Base-by-base conservation (phyloP, 768 basidiomycete genomes). In the Amanita exitialis region DNA sequence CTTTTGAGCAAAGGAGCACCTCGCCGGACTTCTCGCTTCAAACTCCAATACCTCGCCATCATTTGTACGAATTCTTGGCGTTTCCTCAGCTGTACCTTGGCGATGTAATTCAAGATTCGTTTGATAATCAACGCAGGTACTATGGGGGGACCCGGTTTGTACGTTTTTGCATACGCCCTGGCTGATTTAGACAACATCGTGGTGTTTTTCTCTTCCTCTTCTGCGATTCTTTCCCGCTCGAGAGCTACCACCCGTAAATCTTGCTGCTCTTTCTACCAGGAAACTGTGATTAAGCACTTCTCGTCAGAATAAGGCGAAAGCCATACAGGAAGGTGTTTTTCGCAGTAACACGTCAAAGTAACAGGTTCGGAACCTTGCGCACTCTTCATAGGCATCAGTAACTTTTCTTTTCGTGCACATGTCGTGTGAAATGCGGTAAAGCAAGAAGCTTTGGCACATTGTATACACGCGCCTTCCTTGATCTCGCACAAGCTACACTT, bases 381-480 rank as follows among this genome's bases (percentile, higher is more conserved):
- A 27, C 79, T 80, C 62, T 92, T 92, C 90, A 92, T 92, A 0
- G 90, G 86, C 68, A 90, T 75, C 25, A 97, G 65, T 3, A 94
- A 63, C 58, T 86, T 91, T 58, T 88, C 81, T 57, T 85, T 86
- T 12, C 95, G 75, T 0, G 93, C 96, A 61, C 96, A 99, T 0
- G 95, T 94, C 1, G 87, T 78, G 62, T 99, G 96, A 59, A 96
- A 99, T 0, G 96, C 94, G 13, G 86, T 75, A 64, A 90, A 93
- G 68, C 96, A 98, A 1, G 82, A 85, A 1, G 78, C 72, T 66
- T 91, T 95, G 48, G 82, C 84, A 64, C 96, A 99, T 64, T 98
- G 96, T 39, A 99, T 95, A 64, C 95, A 97, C 0, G 95, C 94
- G 4, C 95, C 95, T 54, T 66, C 66, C 53, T 69, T 64, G 8